Conservation (phyloP, 352 stramenopile genomes). For the Pythium brachiatum region DNA sequence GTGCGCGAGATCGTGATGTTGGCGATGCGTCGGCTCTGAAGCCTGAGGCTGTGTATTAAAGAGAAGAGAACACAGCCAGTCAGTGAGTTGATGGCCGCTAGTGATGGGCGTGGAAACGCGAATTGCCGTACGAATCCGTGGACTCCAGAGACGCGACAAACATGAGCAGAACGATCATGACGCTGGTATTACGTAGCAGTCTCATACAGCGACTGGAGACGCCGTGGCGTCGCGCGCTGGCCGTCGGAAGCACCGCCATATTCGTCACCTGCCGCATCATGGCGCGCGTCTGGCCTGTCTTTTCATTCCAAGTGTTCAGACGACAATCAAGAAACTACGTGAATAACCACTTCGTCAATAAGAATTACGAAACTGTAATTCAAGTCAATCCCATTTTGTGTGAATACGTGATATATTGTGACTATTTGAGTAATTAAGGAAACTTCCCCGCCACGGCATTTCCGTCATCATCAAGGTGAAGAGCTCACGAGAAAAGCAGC, state of each 20-base stretch:
- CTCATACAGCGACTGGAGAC: background rate
- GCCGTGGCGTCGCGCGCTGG: background rate
- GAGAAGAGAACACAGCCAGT: background rate
- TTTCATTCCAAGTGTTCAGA: conserved; percentile 4
- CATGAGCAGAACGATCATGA: conserved; percentile 13
- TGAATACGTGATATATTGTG: too few relatives aligned
- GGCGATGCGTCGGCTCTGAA: conserved; percentile 5
- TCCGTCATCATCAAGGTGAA: conserved; percentile 7
- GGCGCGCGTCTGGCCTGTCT: background rate
- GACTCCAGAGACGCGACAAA: conserved; percentile 8
- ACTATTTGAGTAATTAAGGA: conserved; percentile 6
- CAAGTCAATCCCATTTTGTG: too few relatives aligned
- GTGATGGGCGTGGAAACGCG: background rate
- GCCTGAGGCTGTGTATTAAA: conserved; percentile 6
- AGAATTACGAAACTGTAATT: too few relatives aligned
- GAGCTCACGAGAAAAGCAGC: background rate
- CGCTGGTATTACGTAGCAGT: background rate
- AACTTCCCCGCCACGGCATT: background rate
- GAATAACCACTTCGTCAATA: too few relatives aligned
- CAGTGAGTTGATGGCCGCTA: background rate
- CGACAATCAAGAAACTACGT: background rate
- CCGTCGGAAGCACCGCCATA: background rate
- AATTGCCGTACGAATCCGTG: conserved; percentile 13
- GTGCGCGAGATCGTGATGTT: conserved; percentile 16
- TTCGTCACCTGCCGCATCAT: background rate